These are phyloP conservation scores for Phytophthora cactorum DNA, from an alignment of 352 stramenopile species.

Conservation along the genomic window DNA sequence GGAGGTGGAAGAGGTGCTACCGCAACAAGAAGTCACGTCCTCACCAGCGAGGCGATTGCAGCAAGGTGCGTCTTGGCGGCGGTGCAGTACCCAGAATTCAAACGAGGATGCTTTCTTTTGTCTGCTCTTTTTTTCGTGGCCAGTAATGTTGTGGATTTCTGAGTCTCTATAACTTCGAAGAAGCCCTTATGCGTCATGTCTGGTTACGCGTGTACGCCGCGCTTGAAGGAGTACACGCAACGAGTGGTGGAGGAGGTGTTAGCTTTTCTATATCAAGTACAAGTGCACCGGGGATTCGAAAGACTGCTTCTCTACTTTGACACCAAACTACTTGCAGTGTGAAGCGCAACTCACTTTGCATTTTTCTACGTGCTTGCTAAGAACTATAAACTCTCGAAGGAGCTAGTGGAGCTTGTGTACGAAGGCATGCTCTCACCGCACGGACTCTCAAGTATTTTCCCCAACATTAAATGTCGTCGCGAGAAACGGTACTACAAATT, in stretches of 20 bases:
- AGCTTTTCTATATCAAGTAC: constrained; percentile 19
- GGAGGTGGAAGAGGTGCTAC: not conserved
- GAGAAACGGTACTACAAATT: constrained; percentile 19
- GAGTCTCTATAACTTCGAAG: not conserved
- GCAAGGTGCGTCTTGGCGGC: not conserved
- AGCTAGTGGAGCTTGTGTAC: constrained; percentile 3
- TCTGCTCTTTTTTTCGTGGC: not conserved
- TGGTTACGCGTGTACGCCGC: not conserved
- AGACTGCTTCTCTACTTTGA: constrained; percentile 4
- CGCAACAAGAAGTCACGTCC: not conserved
- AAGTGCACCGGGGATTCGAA: constrained; percentile 1
- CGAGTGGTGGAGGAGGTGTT: constrained; percentile 1
- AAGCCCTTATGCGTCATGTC: not conserved
- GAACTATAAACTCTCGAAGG: not conserved
- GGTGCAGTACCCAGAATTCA: not conserved
- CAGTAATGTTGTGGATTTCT: not conserved
- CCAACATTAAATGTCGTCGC: constrained; percentile 1
- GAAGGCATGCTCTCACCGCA: constrained; percentile 7
- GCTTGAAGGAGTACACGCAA: constrained; percentile 16
- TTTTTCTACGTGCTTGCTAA: not conserved
- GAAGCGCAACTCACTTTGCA: not conserved
- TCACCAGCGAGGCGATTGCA: not conserved
- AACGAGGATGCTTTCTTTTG: not conserved
- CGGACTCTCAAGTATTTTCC: constrained; percentile 4
- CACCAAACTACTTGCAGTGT: not conserved